Evolutionary conservation across 2,329 filamentous ascomycete species (phyloP), one percentile per base, ranked within the genome.

Genomic region (Xylaria sp.): DNA sequence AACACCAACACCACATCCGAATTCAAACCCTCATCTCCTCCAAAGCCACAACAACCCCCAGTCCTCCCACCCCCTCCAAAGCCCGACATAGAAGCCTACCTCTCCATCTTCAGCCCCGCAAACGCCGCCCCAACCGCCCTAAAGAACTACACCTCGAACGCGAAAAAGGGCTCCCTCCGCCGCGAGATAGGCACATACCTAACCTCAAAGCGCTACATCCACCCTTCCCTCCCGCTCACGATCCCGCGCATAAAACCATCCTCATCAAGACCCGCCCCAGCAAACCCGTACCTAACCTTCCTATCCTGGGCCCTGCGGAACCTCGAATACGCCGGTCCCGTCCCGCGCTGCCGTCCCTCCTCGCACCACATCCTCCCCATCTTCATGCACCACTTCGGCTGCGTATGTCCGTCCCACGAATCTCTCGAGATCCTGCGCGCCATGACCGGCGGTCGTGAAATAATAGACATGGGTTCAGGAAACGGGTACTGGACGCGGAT

Each of bases 381-480:
- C 17, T 81, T 92, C 58, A 92, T 92, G 82, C 90, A 92, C 77
- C 90, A 93, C 75, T 92, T 92, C 74, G 89, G 89, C 53, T 93
- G 90, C 76, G 84, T 85, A 1, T 87, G 87, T 19, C 90, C 90
- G 0, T 86, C 84, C 9, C 89, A 89, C 74, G 88, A 92, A 69
- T 81, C 84, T 1, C 78, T 93, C 12, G 79, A 83, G 64, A 78
- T 89, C 21, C 81, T 92, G 33, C 82, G 82, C 37, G 78, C 83
- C 50, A 73, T 91, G 2, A 81, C 84, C 5, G 81, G 80, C 1
- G 80, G 80, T 2, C 78, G 83, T 5, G 74, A 80, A 12, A 79
- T 92, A 7, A 78, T 89, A 9, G 90, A 92, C 68, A 77, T 92
- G 40, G 90, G 89, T 3, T 87, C 84, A 56, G 90, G 90, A 1